A percentile compares a stretch with the other conserved stretches of the same genome.
These are phyloP conservation scores for Rhodotorula paludigena DNA, from an alignment of 768 basidiomycete genomes.

Conservation along the genomic window DNA sequence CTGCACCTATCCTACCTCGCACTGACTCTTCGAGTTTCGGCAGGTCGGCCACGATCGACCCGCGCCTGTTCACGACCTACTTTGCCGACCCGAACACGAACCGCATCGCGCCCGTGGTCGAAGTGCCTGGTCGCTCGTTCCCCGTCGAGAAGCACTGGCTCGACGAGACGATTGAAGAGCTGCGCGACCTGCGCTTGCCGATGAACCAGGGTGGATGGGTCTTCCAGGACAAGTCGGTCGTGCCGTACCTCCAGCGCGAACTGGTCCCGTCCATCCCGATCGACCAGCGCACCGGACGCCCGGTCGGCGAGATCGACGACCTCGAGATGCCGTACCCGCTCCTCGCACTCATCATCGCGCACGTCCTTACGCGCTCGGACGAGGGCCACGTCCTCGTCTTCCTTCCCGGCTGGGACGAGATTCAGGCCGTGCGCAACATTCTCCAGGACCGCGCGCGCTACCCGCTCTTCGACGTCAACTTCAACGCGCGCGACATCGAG, in stretches of 20 bases:
- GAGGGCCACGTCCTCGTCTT: conserved; percentile 87
- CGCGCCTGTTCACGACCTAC: conserved; percentile 79
- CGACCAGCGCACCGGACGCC: conserved; percentile 46
- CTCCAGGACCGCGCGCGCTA: conserved; percentile 55
- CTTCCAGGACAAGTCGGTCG: conserved; percentile 63
- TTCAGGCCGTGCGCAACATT: conserved; percentile 62
- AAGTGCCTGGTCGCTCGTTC: conserved; percentile 80
- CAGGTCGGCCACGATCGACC: conserved; percentile 75
- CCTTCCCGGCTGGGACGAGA: conserved; percentile 90
- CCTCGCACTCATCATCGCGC: conserved; percentile 71
- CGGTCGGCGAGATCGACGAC: conserved; percentile 51
- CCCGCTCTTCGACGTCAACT: conserved; percentile 56
- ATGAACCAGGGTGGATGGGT: conserved; percentile 56
- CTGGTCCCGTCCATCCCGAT: conserved; percentile 50
- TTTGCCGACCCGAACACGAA: conserved; percentile 61
- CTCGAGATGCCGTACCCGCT: conserved; percentile 75
- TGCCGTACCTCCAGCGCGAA: conserved; percentile 68
- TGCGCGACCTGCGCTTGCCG: conserved; percentile 47
- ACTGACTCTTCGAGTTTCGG: neutral
- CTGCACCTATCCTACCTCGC: neutral
- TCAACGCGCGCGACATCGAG: conserved; percentile 57
- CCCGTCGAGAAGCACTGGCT: conserved; percentile 77
- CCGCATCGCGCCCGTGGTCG: conserved; percentile 63
- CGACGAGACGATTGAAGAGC: conserved; percentile 64
- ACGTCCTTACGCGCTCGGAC: conserved; percentile 66